Conservation (phyloP, 495 filamentous ascomycete genomes). For the Xylaria castorea region DNA sequence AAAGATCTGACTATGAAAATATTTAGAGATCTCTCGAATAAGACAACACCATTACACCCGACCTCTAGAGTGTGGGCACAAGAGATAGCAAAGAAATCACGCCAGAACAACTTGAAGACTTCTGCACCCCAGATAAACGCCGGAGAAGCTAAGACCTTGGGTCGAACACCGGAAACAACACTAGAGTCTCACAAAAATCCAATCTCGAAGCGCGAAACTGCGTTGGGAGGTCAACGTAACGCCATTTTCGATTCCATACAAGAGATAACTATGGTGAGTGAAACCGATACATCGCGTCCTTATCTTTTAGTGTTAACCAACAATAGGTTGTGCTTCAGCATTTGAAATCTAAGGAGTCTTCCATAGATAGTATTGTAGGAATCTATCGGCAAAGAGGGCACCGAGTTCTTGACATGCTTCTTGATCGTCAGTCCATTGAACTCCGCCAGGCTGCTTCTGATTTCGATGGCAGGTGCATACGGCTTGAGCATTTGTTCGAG, state of each 20-base stretch:
- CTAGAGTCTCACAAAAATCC: not conserved
- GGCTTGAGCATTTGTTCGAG: conserved; percentile 4
- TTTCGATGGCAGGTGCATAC: conserved; percentile 8
- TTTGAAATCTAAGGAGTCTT: conserved; percentile 20
- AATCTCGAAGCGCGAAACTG: conserved; percentile 18
- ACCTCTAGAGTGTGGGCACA: conserved; percentile 17
- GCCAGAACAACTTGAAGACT: not conserved
- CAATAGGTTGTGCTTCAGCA: conserved; percentile 11
- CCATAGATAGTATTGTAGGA: conserved; percentile 11
- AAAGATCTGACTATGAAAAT: not conserved
- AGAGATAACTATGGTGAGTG: conserved; percentile 17
- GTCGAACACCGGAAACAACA: not conserved
- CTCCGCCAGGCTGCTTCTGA: not conserved
- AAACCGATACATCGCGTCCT: not conserved
- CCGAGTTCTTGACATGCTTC: not conserved
- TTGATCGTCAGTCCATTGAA: conserved; percentile 24
- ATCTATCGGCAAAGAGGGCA: conserved; percentile 19
- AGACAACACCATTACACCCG: conserved; percentile 11
- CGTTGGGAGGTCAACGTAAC: not conserved
- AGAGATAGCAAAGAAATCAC: conserved; percentile 6
- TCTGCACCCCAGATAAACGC: not conserved
- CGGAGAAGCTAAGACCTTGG: not conserved
- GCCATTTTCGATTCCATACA: conserved; percentile 15
- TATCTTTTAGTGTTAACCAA: not conserved
- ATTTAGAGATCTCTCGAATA: not conserved